These are phyloP conservation scores for Monosporascus sp. DNA, from an alignment of 2,329 filamentous ascomycete species.

Conservation along the genomic window DNA sequence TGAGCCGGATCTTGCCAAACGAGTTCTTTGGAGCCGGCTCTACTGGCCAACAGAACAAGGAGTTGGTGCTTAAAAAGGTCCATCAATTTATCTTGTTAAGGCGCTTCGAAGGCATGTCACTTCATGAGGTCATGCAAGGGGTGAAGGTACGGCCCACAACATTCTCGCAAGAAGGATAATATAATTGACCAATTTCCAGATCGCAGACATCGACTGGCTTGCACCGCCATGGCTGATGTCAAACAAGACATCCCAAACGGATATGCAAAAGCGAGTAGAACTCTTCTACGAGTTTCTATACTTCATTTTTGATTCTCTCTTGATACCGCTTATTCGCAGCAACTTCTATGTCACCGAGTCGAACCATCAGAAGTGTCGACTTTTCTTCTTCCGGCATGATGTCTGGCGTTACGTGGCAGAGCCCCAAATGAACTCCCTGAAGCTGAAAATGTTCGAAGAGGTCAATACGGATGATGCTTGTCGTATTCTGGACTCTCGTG, in stretches of 20 bases:
- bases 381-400: slow-evolving; percentile 95
- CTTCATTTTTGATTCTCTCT: slow-evolving; percentile 84
- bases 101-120: slow-evolving; percentile 72
- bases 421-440: slow-evolving; percentile 64
- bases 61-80: slow-evolving; percentile 59
- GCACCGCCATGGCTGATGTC: slow-evolving; percentile 42
- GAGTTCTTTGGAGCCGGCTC: slow-evolving; percentile 65
- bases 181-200: slow-evolving; percentile 37
- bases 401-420: slow-evolving; percentile 76
- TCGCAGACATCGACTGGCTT: slow-evolving; percentile 70
- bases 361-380: slow-evolving; percentile 66
- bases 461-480: slow-evolving; percentile 54
- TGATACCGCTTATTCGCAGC: slow-evolving; percentile 79
- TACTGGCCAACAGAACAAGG: slow-evolving; percentile 53
- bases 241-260: slow-evolving; percentile 61
- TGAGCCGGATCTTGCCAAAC: slow-evolving; percentile 67
- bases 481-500: slow-evolving; percentile 53
- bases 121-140: slow-evolving; percentile 73
- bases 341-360: slow-evolving; percentile 97
- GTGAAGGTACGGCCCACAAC: slow-evolving; percentile 56
- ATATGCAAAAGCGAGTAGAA: slow-evolving; percentile 70
- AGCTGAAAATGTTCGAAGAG: slow-evolving; percentile 72
- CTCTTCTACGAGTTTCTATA: slow-evolving; percentile 83
- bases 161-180: background rate
- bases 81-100: slow-evolving; percentile 72